Evolutionary conservation across 2,329 filamentous ascomycete genomes (phyloP).

Genomic region (Hymenoscyphus linearis): DNA sequence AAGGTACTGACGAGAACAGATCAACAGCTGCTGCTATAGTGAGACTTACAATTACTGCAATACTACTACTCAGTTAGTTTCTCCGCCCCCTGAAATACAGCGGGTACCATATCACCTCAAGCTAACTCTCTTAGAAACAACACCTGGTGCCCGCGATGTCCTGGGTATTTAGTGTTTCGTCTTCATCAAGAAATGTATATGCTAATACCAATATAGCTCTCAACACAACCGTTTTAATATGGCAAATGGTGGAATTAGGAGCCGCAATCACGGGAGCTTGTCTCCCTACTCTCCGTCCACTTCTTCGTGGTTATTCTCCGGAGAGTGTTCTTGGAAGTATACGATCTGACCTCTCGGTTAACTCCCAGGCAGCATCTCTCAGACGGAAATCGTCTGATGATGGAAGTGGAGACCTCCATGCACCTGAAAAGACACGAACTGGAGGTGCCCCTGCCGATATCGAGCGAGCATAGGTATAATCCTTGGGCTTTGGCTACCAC

Average conservation of each 20-base stretch:
- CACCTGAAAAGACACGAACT: neutral
- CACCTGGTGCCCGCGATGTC: neutral
- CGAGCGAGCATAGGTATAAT: too few relatives aligned
- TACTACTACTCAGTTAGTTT: neutral
- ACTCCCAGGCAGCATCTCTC: neutral
- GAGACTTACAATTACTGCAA: neutral
- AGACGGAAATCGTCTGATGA: neutral
- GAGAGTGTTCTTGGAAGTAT: neutral
- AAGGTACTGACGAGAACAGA: neutral
- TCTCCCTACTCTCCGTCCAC: neutral
- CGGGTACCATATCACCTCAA: neutral
- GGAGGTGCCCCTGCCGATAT: neutral
- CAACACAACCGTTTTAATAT: neutral
- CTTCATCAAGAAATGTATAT: neutral
- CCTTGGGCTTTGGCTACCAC: too few relatives aligned
- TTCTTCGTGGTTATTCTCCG: neutral
- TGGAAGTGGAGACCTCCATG: neutral
- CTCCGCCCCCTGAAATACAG: neutral
- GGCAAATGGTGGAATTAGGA: neutral
- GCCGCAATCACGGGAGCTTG: neutral
- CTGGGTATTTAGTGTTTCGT: neutral
- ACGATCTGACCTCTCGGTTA: neutral
- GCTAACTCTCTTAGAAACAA: neutral
- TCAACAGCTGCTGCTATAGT: neutral
- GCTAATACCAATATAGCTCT: neutral